These are phyloP conservation scores for Beauveria asiatica DNA, from an alignment of 2,329 filamentous ascomycete species.

Conservation along the genomic window DNA sequence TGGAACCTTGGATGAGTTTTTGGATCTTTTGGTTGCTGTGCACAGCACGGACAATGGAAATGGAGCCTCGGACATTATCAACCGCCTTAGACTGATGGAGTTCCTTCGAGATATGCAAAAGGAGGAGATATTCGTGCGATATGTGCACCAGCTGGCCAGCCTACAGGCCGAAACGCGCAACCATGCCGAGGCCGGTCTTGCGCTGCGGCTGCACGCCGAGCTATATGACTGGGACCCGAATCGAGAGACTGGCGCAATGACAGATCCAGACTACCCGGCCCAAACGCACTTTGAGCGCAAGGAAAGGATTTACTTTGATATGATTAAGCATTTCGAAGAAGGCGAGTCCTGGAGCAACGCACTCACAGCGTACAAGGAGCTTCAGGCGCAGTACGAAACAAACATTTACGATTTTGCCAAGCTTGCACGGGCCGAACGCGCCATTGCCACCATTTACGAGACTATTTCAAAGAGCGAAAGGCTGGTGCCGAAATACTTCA, in stretches of 20 bases:
- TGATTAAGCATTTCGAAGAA: slow-evolving; percentile 91
- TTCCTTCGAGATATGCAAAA: slow-evolving; percentile 95
- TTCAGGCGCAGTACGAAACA: slow-evolving; percentile 83
- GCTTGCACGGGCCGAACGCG: slow-evolving; percentile 77
- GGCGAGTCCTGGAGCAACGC: slow-evolving; percentile 92
- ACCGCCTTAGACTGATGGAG: slow-evolving; percentile 86
- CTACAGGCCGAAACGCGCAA: slow-evolving; percentile 71
- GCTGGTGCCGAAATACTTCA: slow-evolving; percentile 77
- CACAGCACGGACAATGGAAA: slow-evolving; percentile 66
- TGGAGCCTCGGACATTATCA: slow-evolving; percentile 76
- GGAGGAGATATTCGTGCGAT: slow-evolving; percentile 91
- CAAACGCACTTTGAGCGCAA: slow-evolving; percentile 90
- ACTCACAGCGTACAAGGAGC: slow-evolving; percentile 78
- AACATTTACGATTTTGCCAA: slow-evolving; percentile 89
- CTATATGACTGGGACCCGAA: slow-evolving; percentile 84
- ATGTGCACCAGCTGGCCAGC: slow-evolving; percentile 82
- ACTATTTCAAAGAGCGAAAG: slow-evolving; percentile 75
- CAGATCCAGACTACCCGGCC: slow-evolving; percentile 68
- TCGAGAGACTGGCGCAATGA: slow-evolving; percentile 54
- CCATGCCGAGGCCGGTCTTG: slow-evolving; percentile 79
- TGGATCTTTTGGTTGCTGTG: slow-evolving; percentile 84
- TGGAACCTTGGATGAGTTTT: slow-evolving; percentile 76
- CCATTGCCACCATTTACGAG: slow-evolving; percentile 89
- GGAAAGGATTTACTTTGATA: slow-evolving; percentile 84
- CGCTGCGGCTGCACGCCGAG: slow-evolving; percentile 82